Conservation (phyloP, 2,329 filamentous ascomycete species). For the Ophiostoma australiae region DNA sequence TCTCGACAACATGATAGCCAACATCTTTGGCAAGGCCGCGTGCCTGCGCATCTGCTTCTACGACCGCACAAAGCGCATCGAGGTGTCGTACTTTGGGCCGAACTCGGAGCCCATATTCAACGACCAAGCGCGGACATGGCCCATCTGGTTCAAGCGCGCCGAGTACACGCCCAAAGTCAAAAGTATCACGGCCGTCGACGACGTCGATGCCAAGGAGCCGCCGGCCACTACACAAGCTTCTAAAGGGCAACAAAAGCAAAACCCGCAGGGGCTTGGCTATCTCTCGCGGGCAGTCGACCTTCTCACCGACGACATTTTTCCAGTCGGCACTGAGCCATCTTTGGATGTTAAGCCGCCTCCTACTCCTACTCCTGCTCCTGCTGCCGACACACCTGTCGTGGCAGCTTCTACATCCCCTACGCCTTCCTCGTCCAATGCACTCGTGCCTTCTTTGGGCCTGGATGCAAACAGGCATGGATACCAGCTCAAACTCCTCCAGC, state of each 20-base stretch:
- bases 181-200: not conserved
- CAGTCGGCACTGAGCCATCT: not conserved
- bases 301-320: slow-evolving; percentile 7
- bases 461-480: slow-evolving; percentile 19
- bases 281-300: slow-evolving; percentile 14
- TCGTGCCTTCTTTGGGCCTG: not conserved
- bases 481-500: slow-evolving; percentile 24
- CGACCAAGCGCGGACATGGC: slow-evolving; percentile 23
- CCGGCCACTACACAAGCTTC: not conserved
- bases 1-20: slow-evolving; percentile 24
- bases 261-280: not conserved
- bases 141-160: slow-evolving; percentile 23
- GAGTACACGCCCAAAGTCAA: slow-evolving; percentile 22
- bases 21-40: slow-evolving; percentile 28
- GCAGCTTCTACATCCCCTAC: not conserved
- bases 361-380: not conserved
- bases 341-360: not conserved
- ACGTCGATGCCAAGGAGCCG: not conserved
- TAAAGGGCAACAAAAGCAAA: not conserved
- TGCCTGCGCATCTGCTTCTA: slow-evolving; percentile 32
- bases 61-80: slow-evolving; percentile 20
- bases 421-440: not conserved
- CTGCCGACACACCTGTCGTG: not conserved
- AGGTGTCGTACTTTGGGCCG: slow-evolving; percentile 30
- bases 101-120: slow-evolving; percentile 25